phyloP scores from a whole-genome alignment of 352 stramenopile species.

The Phytopythium ostracodes region DNA sequence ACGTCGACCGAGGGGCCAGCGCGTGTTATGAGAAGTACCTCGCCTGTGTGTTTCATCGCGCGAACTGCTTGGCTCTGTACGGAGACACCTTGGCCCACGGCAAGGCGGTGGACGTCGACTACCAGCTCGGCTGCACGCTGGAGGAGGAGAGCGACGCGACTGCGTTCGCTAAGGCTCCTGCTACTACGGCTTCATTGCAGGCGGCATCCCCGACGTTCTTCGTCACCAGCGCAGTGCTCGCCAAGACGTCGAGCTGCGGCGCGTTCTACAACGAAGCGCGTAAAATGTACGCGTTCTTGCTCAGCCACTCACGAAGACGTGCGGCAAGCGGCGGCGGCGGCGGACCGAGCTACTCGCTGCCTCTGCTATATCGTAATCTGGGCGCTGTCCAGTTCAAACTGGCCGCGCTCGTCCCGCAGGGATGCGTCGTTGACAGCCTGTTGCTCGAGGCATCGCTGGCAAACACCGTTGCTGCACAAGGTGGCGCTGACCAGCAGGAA shows the following conservation, averaged over 20 bases:
- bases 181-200: not conserved
- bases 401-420: slow-evolving; percentile 43
- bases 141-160: slow-evolving; percentile 29
- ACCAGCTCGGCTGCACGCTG: slow-evolving; percentile 40
- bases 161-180: slow-evolving; percentile 9
- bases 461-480: slow-evolving; percentile 7
- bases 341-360: slow-evolving; percentile 14
- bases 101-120: slow-evolving; percentile 31
- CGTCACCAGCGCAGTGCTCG: slow-evolving; percentile 20
- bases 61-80: slow-evolving; percentile 46
- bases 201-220: slow-evolving; percentile 7
- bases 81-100: slow-evolving; percentile 50
- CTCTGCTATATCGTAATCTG: slow-evolving; percentile 27
- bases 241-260: slow-evolving; percentile 31
- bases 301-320: slow-evolving; percentile 12
- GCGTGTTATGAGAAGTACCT: slow-evolving; percentile 39
- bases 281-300: slow-evolving; percentile 42
- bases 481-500: not conserved
- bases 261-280: slow-evolving; percentile 62
- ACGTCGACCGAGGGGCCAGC: not conserved
- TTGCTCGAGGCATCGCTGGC: slow-evolving; percentile 40
- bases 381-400: slow-evolving; percentile 55
- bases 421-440: slow-evolving; percentile 43
- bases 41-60: slow-evolving; percentile 38
- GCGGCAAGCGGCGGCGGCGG: not conserved